Evolutionary conservation across 805 yeast genomes (phyloP).

Genomic region (Candida verbasci): DNA sequence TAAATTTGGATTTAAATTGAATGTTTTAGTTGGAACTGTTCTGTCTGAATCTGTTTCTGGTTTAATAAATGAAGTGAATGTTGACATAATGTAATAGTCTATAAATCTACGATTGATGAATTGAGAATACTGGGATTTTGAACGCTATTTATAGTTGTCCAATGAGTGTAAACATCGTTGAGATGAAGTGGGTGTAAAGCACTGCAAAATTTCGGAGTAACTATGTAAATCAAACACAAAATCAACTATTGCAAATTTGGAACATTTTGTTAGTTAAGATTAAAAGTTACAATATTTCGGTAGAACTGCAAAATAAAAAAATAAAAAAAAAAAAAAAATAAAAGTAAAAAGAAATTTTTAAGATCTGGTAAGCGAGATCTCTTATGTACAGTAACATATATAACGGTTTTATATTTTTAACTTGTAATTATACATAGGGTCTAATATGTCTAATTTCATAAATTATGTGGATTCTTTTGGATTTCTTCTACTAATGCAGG

Average conservation of each 20-base stretch:
- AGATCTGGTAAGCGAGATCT: neutral
- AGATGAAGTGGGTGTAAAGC: too few relatives aligned
- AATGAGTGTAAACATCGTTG: too few relatives aligned
- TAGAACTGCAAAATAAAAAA: neutral
- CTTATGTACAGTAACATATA: neutral
- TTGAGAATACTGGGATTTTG: too few relatives aligned
- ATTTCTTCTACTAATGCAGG: slow-evolving; percentile 4
- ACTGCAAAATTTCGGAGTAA: too few relatives aligned
- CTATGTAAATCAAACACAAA: too few relatives aligned
- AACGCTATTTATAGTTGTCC: too few relatives aligned
- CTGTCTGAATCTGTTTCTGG: slow-evolving; percentile 9
- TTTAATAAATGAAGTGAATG: slow-evolving; percentile 10
- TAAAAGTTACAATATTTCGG: slow-evolving; percentile 3
- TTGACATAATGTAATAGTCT: slow-evolving; percentile 1
- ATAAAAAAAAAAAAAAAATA: neutral
- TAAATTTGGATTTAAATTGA: slow-evolving; percentile 18
- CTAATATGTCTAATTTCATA: too few relatives aligned
- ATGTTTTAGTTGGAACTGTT: slow-evolving; percentile 7
- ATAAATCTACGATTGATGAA: too few relatives aligned
- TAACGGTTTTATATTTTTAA: too few relatives aligned
- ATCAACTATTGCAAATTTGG: too few relatives aligned
- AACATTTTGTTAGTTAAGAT: too few relatives aligned
- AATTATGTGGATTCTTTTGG: neutral
- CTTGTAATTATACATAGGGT: too few relatives aligned
- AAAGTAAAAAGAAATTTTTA: neutral